phyloP scores from a whole-genome alignment of 2,329 filamentous ascomycete genomes.

The Ascochyta lentis region DNA sequence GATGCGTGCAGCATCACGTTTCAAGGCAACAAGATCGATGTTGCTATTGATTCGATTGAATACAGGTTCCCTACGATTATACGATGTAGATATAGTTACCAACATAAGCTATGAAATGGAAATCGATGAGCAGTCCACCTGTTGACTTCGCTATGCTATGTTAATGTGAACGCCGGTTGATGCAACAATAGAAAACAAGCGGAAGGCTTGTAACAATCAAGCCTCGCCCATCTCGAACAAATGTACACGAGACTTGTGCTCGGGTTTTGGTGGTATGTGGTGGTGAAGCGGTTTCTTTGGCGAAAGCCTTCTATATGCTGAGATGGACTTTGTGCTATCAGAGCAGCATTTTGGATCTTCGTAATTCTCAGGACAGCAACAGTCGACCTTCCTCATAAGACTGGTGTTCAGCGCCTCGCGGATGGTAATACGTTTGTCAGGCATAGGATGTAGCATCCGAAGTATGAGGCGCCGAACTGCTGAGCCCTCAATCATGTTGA shows the following conservation, averaged over 20 bases:
- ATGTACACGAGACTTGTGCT: conserved; percentile 47
- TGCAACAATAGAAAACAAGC: conserved; percentile 3
- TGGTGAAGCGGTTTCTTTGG: conserved; percentile 53
- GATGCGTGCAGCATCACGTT: background rate
- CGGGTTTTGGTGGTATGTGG: conserved; percentile 52
- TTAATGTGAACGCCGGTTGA: conserved; percentile 18
- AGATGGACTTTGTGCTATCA: conserved; percentile 59
- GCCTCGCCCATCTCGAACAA: conserved; percentile 50
- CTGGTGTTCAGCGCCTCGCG: conserved; percentile 71
- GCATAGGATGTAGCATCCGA: conserved; percentile 83
- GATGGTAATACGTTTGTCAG: conserved; percentile 72
- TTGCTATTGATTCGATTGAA: background rate
- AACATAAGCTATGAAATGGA: background rate
- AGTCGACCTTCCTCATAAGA: conserved; percentile 78
- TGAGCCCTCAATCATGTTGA: conserved; percentile 70
- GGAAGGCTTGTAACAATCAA: background rate
- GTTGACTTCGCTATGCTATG: conserved; percentile 15
- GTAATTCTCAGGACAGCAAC: conserved; percentile 76
- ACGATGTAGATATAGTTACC: background rate
- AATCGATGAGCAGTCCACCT: background rate
- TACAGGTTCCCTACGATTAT: background rate
- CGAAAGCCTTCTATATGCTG: conserved; percentile 43
- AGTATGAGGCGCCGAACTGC: conserved; percentile 72
- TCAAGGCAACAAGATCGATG: background rate
- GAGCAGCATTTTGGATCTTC: conserved; percentile 67